Conservation (phyloP, 441 rosid genomes). For the Populus tomentosa region DNA sequence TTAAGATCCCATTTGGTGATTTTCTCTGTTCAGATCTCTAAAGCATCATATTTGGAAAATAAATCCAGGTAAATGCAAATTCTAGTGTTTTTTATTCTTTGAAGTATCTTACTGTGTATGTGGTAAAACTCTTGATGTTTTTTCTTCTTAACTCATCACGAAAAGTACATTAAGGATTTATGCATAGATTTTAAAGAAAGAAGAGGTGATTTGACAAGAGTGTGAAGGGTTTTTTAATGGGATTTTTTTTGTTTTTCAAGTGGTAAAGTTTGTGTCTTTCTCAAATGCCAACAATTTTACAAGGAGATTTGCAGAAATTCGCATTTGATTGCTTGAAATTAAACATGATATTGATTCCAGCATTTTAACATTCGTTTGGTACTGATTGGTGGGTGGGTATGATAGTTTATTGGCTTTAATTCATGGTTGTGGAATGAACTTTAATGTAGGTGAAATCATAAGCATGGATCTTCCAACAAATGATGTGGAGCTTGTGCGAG, state of each 20-base stretch:
- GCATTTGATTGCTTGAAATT: background rate
- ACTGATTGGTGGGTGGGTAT: background rate
- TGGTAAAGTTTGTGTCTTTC: background rate
- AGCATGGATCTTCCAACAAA: conserved; percentile 47
- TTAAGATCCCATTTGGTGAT: background rate
- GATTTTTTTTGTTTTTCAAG: background rate
- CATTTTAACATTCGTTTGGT: background rate
- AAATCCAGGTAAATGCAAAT: background rate
- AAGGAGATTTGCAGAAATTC: background rate
- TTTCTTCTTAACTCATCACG: too few relatives aligned
- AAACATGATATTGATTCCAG: background rate
- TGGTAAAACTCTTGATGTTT: background rate
- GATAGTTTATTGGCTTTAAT: background rate
- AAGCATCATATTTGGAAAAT: background rate
- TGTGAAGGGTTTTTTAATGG: background rate
- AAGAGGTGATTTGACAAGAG: background rate
- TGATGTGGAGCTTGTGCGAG: conserved; percentile 42
- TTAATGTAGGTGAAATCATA: background rate
- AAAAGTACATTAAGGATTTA: background rate
- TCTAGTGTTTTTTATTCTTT: background rate
- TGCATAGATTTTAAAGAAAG: background rate
- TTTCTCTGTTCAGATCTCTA: background rate
- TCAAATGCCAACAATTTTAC: background rate
- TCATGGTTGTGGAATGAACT: conserved; percentile 3
- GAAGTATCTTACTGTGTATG: background rate